phyloP scores from a whole-genome alignment of 1,284 basidiomycete species.

The Lignosus rhinocerotis region DNA sequence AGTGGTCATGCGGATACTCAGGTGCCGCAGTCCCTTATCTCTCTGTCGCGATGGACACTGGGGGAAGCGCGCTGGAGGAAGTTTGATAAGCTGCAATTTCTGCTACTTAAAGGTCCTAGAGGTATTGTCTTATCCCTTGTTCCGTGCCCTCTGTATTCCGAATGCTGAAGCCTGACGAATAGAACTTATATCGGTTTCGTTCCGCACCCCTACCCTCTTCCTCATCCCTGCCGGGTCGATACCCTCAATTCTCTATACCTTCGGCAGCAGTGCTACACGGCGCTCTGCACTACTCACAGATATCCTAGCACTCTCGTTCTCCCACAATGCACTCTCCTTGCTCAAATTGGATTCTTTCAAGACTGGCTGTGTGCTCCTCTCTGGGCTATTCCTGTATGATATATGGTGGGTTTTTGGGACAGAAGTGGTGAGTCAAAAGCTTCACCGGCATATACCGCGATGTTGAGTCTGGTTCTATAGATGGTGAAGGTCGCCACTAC shows the following conservation, averaged over 20 bases:
- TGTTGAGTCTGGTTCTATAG: conserved; percentile 34
- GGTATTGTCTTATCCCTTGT: conserved; percentile 36
- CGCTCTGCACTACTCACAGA: conserved; percentile 79
- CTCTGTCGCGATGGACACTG: conserved; percentile 46
- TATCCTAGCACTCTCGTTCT: conserved; percentile 82
- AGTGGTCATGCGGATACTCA: conserved; percentile 10
- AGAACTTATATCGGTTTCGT: conserved; percentile 51
- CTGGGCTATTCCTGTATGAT: conserved; percentile 86
- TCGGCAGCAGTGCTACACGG: conserved; percentile 43
- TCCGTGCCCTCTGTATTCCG: background rate
- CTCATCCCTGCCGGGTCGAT: conserved; percentile 66
- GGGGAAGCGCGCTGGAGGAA: conserved; percentile 53
- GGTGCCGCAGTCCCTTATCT: conserved; percentile 46
- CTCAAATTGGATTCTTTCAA: conserved; percentile 90
- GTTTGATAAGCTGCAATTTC: conserved; percentile 48
- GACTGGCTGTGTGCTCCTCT: conserved; percentile 84
- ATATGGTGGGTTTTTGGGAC: conserved; percentile 89
- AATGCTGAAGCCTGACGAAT: background rate
- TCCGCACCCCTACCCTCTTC: conserved; percentile 63
- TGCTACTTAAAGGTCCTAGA: conserved; percentile 44
- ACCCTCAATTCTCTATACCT: conserved; percentile 70
- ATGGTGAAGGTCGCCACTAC: conserved; percentile 94
- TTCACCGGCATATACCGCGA: background rate
- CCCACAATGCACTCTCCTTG: conserved; percentile 79
- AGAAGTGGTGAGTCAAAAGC: conserved; percentile 62